A percentile compares a stretch with the other conserved stretches of the same genome.
phyloP scores from a whole-genome alignment of 768 basidiomycete species.

The Omphalotus guepiniiformis region DNA sequence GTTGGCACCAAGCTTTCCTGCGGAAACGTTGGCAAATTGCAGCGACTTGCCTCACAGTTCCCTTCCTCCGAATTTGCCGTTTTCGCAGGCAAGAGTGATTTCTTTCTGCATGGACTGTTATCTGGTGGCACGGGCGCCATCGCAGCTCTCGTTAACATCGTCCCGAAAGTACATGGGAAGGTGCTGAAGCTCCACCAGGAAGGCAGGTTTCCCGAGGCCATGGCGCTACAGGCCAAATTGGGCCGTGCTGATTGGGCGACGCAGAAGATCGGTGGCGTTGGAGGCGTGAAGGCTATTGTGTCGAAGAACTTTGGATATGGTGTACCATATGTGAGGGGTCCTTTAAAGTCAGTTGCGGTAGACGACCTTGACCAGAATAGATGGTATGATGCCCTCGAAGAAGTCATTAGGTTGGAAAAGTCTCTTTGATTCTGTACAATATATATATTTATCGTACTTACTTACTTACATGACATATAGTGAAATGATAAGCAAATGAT shows the following conservation, averaged over 20 bases:
- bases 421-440: too few relatives aligned
- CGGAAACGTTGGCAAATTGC: conserved; percentile 80
- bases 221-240: conserved; percentile 54
- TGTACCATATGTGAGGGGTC: conserved; percentile 40
- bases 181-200: conserved; percentile 47
- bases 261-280: conserved; percentile 61
- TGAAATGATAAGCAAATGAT: too few relatives aligned
- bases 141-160: conserved; percentile 56
- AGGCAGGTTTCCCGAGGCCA: conserved; percentile 55
- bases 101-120: conserved; percentile 58
- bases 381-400: conserved; percentile 1
- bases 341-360: conserved; percentile 38
- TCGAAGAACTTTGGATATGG: conserved; percentile 65
- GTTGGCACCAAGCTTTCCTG: conserved; percentile 85
- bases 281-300: conserved; percentile 63
- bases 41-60: conserved; percentile 62
- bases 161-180: conserved; percentile 53
- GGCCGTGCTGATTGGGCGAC: conserved; percentile 66
- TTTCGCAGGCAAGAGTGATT: conserved; percentile 73
- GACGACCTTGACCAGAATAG: conserved; percentile 23
- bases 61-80: conserved; percentile 55
- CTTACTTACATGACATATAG: too few relatives aligned
- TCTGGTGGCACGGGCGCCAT: conserved; percentile 64
- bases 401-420: conserved; percentile 4
- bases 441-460: too few relatives aligned